A percentile compares a stretch with the other conserved stretches of the same genome.
phyloP scores from a whole-genome alignment of 805 yeast genomes.

The Candida boleticola region DNA sequence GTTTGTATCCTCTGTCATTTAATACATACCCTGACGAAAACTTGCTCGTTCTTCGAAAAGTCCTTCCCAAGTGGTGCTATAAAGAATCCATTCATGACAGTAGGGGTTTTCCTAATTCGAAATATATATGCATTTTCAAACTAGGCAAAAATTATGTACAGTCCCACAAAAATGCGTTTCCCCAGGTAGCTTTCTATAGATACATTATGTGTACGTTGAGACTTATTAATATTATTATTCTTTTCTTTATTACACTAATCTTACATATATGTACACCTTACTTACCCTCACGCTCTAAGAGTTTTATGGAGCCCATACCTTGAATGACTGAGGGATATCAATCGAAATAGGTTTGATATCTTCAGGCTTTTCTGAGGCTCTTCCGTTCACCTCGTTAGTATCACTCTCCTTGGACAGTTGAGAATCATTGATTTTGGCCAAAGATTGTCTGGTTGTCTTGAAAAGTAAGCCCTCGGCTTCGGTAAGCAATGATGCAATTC shows the following conservation, averaged over 20 bases:
- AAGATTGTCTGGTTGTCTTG: constrained; percentile 3
- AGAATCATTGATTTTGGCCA: constrained; percentile 1
- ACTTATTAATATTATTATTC: too few species aligned
- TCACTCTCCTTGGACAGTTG: constrained; percentile 1
- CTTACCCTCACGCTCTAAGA: background rate
- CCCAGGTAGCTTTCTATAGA: too few species aligned
- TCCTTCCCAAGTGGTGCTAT: too few species aligned
- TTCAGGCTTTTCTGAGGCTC: constrained; percentile 5
- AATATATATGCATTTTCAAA: too few species aligned
- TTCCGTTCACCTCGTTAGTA: background rate
- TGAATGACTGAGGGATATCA: constrained; percentile 41
- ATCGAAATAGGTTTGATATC: constrained; percentile 35
- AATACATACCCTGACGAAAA: too few species aligned
- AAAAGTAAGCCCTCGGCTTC: constrained; percentile 4
- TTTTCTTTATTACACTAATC: background rate
- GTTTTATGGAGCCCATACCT: constrained; percentile 42
- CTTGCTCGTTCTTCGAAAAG: too few species aligned
- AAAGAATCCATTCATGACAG: too few species aligned
- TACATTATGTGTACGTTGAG: too few species aligned
- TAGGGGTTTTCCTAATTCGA: too few species aligned
- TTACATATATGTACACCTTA: background rate
- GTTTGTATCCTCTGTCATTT: too few species aligned
- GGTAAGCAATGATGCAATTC: background rate
- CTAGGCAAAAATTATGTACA: too few species aligned
- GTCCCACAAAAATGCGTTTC: too few species aligned